These are phyloP conservation scores for Irineochytrium annulatum DNA, from an alignment of 192 early-diverging fungal genomes.

Conservation along the genomic window DNA sequence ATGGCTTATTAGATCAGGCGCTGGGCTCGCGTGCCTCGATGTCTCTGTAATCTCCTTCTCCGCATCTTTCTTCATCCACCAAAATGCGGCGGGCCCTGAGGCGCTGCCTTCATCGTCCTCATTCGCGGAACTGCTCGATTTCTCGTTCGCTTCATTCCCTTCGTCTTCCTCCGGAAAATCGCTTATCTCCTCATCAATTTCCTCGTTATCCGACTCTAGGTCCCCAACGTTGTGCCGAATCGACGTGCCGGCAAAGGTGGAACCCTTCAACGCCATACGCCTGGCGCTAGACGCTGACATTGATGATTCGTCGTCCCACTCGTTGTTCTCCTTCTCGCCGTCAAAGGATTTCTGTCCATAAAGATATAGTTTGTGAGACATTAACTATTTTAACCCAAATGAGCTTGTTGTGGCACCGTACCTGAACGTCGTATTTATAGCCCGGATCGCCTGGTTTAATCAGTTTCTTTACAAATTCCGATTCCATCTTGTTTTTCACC, in stretches of 20 bases:
- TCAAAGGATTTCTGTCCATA: conserved; percentile 31
- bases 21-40: not conserved
- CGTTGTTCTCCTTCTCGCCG: conserved; percentile 23
- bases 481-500: conserved; percentile 31
- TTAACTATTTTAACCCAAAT: not conserved
- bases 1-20: not conserved
- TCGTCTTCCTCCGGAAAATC: conserved; percentile 4
- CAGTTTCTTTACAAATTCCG: conserved; percentile 30
- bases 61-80: conserved; percentile 12
- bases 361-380: not conserved
- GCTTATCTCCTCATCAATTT: conserved; percentile 22
- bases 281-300: conserved; percentile 1
- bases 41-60: too few relatives aligned
- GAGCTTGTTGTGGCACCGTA: conserved; percentile 2
- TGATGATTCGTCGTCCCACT: conserved; percentile 36
- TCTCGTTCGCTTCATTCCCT: not conserved
- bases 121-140: not conserved
- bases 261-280: not conserved
- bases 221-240: conserved; percentile 1
- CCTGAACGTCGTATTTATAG: conserved; percentile 35
- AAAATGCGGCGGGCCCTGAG: conserved; percentile 4
- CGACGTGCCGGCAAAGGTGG: not conserved
- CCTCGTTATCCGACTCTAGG: conserved; percentile 11
- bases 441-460: conserved; percentile 23
- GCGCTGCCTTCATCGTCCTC: conserved; percentile 16